These are phyloP conservation scores for Halenospora varia DNA, from an alignment of 495 filamentous ascomycete species.

Conservation along the genomic window DNA sequence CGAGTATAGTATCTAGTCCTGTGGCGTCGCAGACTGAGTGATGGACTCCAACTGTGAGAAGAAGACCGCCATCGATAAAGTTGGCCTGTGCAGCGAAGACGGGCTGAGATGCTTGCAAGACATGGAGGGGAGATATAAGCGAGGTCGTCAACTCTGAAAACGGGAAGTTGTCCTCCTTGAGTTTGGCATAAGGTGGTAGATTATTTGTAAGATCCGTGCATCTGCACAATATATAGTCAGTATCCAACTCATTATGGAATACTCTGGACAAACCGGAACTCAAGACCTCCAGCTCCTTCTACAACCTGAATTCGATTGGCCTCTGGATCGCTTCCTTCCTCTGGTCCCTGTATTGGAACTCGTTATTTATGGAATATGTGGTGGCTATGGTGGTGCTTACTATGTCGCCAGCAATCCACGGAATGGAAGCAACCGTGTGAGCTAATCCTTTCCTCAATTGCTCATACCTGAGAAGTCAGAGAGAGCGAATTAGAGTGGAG, in stretches of 20 bases:
- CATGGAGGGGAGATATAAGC: conserved; percentile 1
- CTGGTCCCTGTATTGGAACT: conserved; percentile 4
- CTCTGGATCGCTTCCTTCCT: conserved; percentile 2
- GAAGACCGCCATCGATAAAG: conserved; percentile 45
- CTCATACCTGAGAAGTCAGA: neutral
- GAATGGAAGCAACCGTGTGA: conserved; percentile 9
- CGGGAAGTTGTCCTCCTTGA: conserved; percentile 9
- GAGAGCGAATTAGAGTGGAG: neutral
- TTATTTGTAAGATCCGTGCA: conserved; percentile 6
- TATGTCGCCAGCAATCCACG: conserved; percentile 12
- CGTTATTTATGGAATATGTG: neutral
- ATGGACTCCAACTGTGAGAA: conserved; percentile 45
- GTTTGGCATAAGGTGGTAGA: conserved; percentile 8
- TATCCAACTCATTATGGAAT: neutral
- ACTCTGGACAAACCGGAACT: conserved; percentile 3
- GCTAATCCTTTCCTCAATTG: conserved; percentile 5
- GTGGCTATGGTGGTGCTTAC: neutral
- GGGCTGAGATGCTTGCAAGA: conserved; percentile 20
- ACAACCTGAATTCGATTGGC: conserved; percentile 8
- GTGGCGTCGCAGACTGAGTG: conserved; percentile 34
- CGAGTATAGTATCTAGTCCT: conserved; percentile 37
- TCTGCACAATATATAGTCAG: neutral
- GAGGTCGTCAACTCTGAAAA: conserved; percentile 6
- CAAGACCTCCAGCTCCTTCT: neutral
- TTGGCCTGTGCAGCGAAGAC: conserved; percentile 51